Evolutionary conservation across 352 stramenopile species (phyloP), one percentile per base, ranked within the genome.

Genomic region (Blastocystis sp.): DNA sequence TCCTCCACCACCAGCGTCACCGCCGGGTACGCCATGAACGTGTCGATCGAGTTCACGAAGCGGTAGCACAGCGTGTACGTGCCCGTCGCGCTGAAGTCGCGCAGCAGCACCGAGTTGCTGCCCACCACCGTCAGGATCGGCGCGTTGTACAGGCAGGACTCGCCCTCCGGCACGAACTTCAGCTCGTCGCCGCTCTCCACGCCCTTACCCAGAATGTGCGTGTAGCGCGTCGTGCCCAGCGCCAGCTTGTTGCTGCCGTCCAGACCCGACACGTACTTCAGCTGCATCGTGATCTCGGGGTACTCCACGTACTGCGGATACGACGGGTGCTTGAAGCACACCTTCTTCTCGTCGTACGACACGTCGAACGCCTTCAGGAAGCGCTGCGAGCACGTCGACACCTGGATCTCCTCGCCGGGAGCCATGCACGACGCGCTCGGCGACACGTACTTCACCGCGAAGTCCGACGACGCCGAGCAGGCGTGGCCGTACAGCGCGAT

Each of bases 11-110:
- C 50, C 51, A 85, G 29, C 19, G 39, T 69, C 55, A 85, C 60
- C 3, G 67, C 35, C 3, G 55, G 45, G 45, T 85, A 69, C 1
- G 45, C 26, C 74, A 85, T 67, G 74, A 85, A 85, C 12, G 50
- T 35, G 74, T 85, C 74, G 33, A 85, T 63, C n/a, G 45, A 67
- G 74, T 85, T 85, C 41, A 69, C 55, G 29, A 85, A 85, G n/a
- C 39, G 26, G 51, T 85, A 85, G 51, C 74, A 85, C 74, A 85
- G 13, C 0, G 12, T 50, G 51, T 85, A 85, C 37, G 19, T 37
- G 60, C 74, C 74, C n/a, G 26, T n/a, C 19, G 3, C n/a, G 0
- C 24, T 45, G 55, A 85, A 85, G 74, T 55, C 74, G 3, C 21
- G 10, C 29, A 85, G 50, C 45, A 33, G 19, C 31, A 85, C 26